Conservation (phyloP, 768 basidiomycete species). For the Galerina sulciceps region DNA sequence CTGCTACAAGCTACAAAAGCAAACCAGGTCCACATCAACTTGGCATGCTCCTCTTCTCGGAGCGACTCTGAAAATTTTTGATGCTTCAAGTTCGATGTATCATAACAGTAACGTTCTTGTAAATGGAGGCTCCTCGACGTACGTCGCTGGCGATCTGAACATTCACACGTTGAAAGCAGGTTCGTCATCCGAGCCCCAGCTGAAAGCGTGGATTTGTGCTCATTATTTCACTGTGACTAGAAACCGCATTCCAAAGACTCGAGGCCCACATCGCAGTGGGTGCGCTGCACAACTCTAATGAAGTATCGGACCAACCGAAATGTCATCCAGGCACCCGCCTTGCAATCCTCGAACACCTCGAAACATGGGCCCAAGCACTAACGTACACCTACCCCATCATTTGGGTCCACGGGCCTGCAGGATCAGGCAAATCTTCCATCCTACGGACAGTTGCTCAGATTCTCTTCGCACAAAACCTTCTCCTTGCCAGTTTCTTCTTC, state of each 20-base stretch:
- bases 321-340: constrained; percentile 16
- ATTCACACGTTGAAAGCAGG: not conserved
- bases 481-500: constrained; percentile 12
- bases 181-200: not conserved
- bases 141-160: not conserved
- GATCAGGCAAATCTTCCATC: constrained; percentile 8
- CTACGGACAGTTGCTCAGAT: not conserved
- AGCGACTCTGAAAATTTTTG: no score
- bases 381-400: not conserved
- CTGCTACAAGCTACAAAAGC: no score
- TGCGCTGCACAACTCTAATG: constrained; percentile 17
- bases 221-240: not conserved
- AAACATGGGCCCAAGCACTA: not conserved
- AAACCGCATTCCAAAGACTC: not conserved
- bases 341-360: constrained; percentile 2
- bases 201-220: no score
- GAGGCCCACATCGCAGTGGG: not conserved
- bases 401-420: constrained; percentile 10
- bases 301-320: constrained; percentile 15
- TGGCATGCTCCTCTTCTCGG: no score
- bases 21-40: no score
- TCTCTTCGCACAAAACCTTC: not conserved
- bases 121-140: not conserved
- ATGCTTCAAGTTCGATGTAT: not conserved
- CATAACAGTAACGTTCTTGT: not conserved